Evolutionary conservation across 441 rosid species (phyloP).

Genomic region (Aleurites moluccanus): DNA sequence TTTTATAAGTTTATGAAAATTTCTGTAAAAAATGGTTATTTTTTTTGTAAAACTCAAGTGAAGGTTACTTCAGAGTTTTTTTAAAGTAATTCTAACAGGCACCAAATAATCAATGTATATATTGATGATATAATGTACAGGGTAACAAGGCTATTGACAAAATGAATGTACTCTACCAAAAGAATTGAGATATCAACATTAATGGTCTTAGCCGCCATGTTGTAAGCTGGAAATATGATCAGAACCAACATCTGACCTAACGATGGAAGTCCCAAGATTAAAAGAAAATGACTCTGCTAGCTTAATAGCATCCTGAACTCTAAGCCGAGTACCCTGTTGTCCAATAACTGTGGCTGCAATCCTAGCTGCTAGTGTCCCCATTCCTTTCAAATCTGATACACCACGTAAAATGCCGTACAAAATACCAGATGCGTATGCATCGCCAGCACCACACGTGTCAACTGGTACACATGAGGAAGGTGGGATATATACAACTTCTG

Average conservation of each 20-base stretch:
- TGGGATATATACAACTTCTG: slow-evolving; percentile 86
- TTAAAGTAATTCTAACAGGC: no score
- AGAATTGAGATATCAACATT: slow-evolving; percentile 16
- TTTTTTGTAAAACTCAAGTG: no score
- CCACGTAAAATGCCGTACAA: slow-evolving; percentile 78
- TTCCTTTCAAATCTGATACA: slow-evolving; percentile 67
- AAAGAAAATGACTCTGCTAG: slow-evolving; percentile 63
- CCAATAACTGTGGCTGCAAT: slow-evolving; percentile 86
- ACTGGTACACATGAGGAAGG: slow-evolving; percentile 77
- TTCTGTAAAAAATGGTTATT: no score
- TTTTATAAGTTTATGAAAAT: no score
- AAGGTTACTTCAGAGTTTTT: no score
- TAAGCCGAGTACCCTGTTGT: slow-evolving; percentile 92
- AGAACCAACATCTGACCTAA: slow-evolving; percentile 55
- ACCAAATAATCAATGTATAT: neutral
- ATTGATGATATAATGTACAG: slow-evolving; percentile 19
- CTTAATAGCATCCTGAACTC: slow-evolving; percentile 66
- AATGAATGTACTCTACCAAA: slow-evolving; percentile 2
- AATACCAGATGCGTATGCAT: slow-evolving; percentile 92
- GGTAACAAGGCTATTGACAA: slow-evolving; percentile 21
- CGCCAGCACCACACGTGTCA: slow-evolving; percentile 95
- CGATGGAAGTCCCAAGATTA: slow-evolving; percentile 35
- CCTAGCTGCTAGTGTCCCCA: slow-evolving; percentile 84
- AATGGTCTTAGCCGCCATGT: slow-evolving; percentile 17
- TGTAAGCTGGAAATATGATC: slow-evolving; percentile 66